A percentile compares a stretch with the other conserved stretches of the same genome.
Conservation (phyloP, 2,329 filamentous ascomycete genomes). For the Sporothrix phasma region DNA sequence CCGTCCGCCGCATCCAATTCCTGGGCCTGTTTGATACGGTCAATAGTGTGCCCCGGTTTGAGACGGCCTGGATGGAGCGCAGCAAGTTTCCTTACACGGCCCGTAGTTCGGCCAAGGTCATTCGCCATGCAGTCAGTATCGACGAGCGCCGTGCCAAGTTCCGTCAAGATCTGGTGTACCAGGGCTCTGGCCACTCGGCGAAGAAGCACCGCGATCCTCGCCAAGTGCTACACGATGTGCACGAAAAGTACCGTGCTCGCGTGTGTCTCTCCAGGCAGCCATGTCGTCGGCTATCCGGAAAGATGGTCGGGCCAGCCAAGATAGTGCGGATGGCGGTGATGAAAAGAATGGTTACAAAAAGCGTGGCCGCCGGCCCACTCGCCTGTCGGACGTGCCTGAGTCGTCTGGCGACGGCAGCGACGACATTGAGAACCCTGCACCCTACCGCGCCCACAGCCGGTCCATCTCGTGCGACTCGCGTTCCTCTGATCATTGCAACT, state of each 20-base stretch:
- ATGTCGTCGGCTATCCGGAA: neutral
- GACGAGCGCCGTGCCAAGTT: conserved; percentile 65
- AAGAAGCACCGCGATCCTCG: conserved; percentile 20
- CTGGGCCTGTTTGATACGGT: conserved; percentile 75
- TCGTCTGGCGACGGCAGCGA: neutral
- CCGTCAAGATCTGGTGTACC: conserved; percentile 58
- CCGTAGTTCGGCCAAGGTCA: conserved; percentile 46
- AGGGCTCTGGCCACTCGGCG: conserved; percentile 24
- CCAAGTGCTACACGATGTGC: conserved; percentile 22
- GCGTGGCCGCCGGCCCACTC: conserved; percentile 15
- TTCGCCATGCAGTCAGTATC: conserved; percentile 60
- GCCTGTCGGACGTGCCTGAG: neutral
- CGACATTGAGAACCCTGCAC: conserved; percentile 25
- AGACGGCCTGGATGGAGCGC: conserved; percentile 66
- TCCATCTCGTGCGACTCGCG: conserved; percentile 24
- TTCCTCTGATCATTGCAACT: no score
- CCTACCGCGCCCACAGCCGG: conserved; percentile 33
- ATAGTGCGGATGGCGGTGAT: neutral
- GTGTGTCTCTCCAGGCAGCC: conserved; percentile 3
- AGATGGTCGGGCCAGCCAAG: neutral
- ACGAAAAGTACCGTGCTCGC: conserved; percentile 30
- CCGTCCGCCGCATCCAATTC: conserved; percentile 63
- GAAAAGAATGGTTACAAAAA: neutral
- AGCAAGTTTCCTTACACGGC: conserved; percentile 65
- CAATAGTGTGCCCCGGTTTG: conserved; percentile 69